Percentiles rank a stretch among this genome's conserved stretches.
phyloP scores from a whole-genome alignment of 345 rosid genomes.

The Linum lewisii region DNA sequence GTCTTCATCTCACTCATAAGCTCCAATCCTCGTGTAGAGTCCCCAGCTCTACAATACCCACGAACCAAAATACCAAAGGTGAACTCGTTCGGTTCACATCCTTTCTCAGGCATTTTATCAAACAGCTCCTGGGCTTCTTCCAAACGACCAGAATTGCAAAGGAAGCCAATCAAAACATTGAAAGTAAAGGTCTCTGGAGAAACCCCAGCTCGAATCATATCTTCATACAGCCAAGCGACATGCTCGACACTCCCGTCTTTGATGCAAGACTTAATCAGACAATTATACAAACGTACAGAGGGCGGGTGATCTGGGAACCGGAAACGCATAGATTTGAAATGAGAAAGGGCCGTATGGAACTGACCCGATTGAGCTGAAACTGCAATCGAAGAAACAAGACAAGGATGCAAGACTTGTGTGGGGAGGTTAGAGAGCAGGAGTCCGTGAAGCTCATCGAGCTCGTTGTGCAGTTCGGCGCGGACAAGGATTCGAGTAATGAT shows the following conservation, averaged over 20 bases:
- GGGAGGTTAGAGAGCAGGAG: slow-evolving; percentile 35
- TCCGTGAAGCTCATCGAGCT: slow-evolving; percentile 56
- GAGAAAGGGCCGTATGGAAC: slow-evolving; percentile 40
- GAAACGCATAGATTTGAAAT: slow-evolving; percentile 43
- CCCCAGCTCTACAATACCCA: slow-evolving; percentile 71
- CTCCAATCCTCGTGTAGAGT: slow-evolving; percentile 43
- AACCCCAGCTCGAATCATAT: slow-evolving; percentile 52
- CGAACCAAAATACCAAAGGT: slow-evolving; percentile 76
- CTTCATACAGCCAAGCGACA: slow-evolving; percentile 68
- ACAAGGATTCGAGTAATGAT: slow-evolving; percentile 56
- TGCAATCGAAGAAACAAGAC: slow-evolving; percentile 34
- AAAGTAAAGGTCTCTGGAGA: slow-evolving; percentile 72
- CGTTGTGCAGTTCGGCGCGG: slow-evolving; percentile 47
- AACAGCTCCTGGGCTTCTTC: slow-evolving; percentile 65
- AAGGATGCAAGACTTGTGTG: slow-evolving; percentile 14
- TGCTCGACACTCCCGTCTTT: slow-evolving; percentile 32
- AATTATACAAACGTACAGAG: slow-evolving; percentile 46
- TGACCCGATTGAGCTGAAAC: slow-evolving; percentile 45
- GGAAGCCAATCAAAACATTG: slow-evolving; percentile 52
- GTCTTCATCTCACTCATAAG: slow-evolving; percentile 46
- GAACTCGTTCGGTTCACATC: slow-evolving; percentile 70
- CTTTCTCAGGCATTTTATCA: slow-evolving; percentile 77
- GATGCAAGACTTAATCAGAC: slow-evolving; percentile 43
- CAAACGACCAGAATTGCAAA: slow-evolving; percentile 60
- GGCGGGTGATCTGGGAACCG: slow-evolving; percentile 42